phyloP scores from a whole-genome alignment of 169 alveolate genomes.

The Pseudocohnilembus persalinus region DNA sequence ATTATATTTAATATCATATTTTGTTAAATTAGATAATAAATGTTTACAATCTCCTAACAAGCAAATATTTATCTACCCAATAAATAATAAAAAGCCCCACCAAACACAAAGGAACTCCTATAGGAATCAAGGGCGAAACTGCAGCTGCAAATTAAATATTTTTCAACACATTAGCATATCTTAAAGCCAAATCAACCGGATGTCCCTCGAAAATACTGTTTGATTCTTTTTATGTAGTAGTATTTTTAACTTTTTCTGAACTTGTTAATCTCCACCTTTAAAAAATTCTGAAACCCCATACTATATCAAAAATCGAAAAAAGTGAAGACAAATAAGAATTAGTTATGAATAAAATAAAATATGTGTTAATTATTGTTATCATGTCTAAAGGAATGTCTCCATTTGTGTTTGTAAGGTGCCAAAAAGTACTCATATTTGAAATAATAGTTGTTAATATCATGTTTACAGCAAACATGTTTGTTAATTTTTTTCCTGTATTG shows the following conservation, averaged over 20 bases:
- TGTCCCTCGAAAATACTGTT: slow-evolving; percentile 51
- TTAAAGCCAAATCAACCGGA: slow-evolving; percentile 63
- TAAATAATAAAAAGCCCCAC: slow-evolving; percentile 46
- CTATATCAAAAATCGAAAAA: slow-evolving; percentile 28
- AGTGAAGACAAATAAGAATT: slow-evolving; percentile 23
- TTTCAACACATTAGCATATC: slow-evolving; percentile 50
- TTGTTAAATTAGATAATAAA: too few relatives aligned
- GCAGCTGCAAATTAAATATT: slow-evolving; percentile 40
- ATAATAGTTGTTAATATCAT: slow-evolving; percentile 27
- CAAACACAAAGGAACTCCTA: slow-evolving; percentile 43
- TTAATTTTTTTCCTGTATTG: slow-evolving; percentile 14
- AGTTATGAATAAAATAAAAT: slow-evolving; percentile 28
- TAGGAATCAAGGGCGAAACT: slow-evolving; percentile 55
- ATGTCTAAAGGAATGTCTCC: slow-evolving; percentile 2
- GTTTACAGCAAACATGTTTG: slow-evolving; percentile 12
- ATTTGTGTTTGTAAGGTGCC: neutral
- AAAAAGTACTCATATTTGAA: slow-evolving; percentile 9
- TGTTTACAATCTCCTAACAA: slow-evolving; percentile 43
- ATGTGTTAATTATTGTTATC: neutral
- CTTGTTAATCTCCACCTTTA: slow-evolving; percentile 3
- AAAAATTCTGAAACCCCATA: slow-evolving; percentile 26
- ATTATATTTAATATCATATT: too few relatives aligned
- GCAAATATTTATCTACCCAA: slow-evolving; percentile 59
- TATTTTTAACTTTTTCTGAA: slow-evolving; percentile 19
- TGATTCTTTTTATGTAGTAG: slow-evolving; percentile 40